Evolutionary conservation across 495 filamentous ascomycete species (phyloP).

Genomic region (Podospora didyma): DNA sequence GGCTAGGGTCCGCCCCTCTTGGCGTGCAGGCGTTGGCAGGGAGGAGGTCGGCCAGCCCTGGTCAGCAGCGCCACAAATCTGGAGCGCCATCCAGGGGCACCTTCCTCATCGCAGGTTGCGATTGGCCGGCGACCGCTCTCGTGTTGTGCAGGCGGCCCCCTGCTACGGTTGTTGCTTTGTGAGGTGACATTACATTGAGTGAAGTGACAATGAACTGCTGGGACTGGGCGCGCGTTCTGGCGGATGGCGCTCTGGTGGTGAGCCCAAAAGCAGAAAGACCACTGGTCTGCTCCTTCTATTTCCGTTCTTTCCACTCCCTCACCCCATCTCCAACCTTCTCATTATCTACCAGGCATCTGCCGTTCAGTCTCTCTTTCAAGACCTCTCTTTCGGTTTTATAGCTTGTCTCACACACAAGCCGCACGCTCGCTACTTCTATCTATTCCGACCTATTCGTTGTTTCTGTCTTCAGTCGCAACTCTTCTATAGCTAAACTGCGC

Average conservation of each 20-base stretch:
- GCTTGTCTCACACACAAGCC: not conserved
- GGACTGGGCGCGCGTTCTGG: not conserved
- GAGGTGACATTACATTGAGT: constrained; percentile 1
- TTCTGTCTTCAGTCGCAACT: constrained; percentile 3
- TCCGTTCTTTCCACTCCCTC: not conserved
- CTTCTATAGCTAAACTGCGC: too few species aligned
- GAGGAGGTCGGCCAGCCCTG: not conserved
- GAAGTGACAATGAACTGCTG: not conserved
- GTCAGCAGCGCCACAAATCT: constrained; percentile 12
- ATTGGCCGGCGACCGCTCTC: constrained; percentile 1
- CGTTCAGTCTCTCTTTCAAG: constrained; percentile 10
- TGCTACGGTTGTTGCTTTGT: not conserved
- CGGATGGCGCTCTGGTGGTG: not conserved
- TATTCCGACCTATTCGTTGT: not conserved
- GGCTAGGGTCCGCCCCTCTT: not conserved
- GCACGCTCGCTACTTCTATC: constrained; percentile 5
- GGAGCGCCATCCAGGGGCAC: constrained; percentile 1
- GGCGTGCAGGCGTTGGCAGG: not conserved
- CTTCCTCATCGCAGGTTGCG: not conserved
- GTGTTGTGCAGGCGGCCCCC: not conserved
- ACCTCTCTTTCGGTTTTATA: not conserved
- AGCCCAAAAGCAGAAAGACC: not conserved
- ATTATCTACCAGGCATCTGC: not conserved
- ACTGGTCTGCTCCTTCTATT: not conserved
- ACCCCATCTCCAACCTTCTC: not conserved